Evolutionary conservation across 228 moss, liverwort and hornwort species (phyloP).

Genomic region (Sphagnum magellanicum): DNA sequence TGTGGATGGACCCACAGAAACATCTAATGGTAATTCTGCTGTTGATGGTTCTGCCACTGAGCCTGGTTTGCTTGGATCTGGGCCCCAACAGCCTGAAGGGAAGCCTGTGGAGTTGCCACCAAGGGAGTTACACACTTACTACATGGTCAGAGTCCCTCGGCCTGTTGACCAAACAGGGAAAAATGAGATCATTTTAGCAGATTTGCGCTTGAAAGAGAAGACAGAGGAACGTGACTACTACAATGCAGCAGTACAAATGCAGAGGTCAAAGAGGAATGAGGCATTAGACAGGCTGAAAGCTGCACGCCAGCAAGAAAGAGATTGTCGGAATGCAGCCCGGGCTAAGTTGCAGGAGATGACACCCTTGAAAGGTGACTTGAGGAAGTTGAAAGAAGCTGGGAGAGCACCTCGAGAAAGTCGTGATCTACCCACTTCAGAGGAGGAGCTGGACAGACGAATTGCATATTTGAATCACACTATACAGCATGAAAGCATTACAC

Average conservation of each 20-base stretch:
- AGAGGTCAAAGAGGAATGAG: conserved; percentile 40
- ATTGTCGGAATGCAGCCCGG: conserved; percentile 27
- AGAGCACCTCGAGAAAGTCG: conserved; percentile 44
- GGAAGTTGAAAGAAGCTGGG: conserved; percentile 37
- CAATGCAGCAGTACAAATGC: conserved; percentile 38
- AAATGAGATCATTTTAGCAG: conserved; percentile 42
- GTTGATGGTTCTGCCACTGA: conserved; percentile 20
- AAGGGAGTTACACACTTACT: conserved; percentile 30
- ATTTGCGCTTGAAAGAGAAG: conserved; percentile 45
- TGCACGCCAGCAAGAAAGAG: conserved; percentile 42
- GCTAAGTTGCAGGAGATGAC: conserved; percentile 35
- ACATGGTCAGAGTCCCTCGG: conserved; percentile 51
- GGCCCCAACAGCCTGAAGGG: conserved; percentile 15
- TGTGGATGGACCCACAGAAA: conserved; percentile 13
- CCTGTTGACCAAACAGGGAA: conserved; percentile 33
- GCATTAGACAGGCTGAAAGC: conserved; percentile 51
- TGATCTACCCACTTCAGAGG: conserved; percentile 53
- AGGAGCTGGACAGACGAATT: conserved; percentile 55
- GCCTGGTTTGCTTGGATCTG: conserved; percentile 45
- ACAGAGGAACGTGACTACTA: conserved; percentile 46
- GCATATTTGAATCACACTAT: conserved; percentile 62
- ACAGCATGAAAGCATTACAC: conserved; percentile 75
- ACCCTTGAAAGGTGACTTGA: conserved; percentile 39
- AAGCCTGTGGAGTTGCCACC: conserved; percentile 21
- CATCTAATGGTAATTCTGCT: conserved; percentile 19